phyloP scores from a whole-genome alignment of 1,139 yeast species.

The Saccharomyces hybrid region DNA sequence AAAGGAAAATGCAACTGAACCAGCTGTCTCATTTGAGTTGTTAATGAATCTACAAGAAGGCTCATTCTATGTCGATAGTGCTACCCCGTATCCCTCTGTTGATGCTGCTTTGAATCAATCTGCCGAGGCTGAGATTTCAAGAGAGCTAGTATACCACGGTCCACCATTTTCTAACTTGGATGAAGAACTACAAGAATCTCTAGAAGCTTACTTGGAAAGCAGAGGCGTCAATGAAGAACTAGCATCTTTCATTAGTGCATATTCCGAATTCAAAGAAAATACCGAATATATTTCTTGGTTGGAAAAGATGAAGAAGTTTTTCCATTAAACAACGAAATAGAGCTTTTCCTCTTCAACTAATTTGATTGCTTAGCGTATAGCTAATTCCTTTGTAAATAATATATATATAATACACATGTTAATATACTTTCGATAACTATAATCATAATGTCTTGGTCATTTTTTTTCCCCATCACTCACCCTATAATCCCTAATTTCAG shows the following conservation, averaged over 20 bases:
- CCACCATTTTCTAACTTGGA: slow-evolving; percentile 85
- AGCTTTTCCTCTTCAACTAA: not conserved
- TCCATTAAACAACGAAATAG: slow-evolving; percentile 25
- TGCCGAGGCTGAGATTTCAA: slow-evolving; percentile 55
- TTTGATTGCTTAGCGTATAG: not conserved
- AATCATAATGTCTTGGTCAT: not conserved
- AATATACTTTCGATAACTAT: not conserved
- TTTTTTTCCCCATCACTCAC: no score
- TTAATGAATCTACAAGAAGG: slow-evolving; percentile 58
- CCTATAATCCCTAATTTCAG: no score
- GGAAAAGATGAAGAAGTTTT: slow-evolving; percentile 51
- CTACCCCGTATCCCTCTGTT: slow-evolving; percentile 59
- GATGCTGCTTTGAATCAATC: slow-evolving; percentile 48
- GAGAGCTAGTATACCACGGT: slow-evolving; percentile 75
- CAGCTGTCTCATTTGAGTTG: slow-evolving; percentile 69
- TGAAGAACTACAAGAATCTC: slow-evolving; percentile 70
- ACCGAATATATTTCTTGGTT: slow-evolving; percentile 81
- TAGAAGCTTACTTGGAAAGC: slow-evolving; percentile 64
- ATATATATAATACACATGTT: not conserved
- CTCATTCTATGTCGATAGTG: slow-evolving; percentile 61
- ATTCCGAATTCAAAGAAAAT: slow-evolving; percentile 77
- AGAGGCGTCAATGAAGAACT: slow-evolving; percentile 71
- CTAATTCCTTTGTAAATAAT: not conserved
- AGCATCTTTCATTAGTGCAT: slow-evolving; percentile 70
- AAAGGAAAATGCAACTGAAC: slow-evolving; percentile 44